Conservation (phyloP, 2,329 filamentous ascomycete genomes). For the Fusarium sp. region DNA sequence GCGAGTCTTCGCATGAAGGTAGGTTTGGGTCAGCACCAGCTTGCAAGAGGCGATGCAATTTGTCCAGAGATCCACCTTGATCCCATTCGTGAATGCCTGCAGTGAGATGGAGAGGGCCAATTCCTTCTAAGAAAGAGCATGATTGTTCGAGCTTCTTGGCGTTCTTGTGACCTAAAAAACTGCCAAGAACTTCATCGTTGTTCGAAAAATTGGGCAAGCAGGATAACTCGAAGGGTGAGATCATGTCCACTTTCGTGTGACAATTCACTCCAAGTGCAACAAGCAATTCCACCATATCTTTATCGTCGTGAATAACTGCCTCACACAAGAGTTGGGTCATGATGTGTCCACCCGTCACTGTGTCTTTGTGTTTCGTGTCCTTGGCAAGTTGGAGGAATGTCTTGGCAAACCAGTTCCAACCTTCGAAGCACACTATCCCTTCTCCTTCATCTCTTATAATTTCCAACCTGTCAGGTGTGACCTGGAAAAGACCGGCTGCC, state of each 20-base stretch:
- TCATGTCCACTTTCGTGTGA: not conserved
- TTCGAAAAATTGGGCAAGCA: not conserved
- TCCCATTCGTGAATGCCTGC: not conserved
- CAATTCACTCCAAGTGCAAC: not conserved
- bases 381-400: not conserved
- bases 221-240: constrained; percentile 13
- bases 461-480: not conserved
- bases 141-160: too few relatives aligned
- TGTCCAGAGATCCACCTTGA: not conserved
- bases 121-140: too few relatives aligned
- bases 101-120: not conserved
- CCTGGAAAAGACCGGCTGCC: not conserved
- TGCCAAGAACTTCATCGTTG: not conserved
- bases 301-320: constrained; percentile 2
- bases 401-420: not conserved
- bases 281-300: not conserved
- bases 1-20: not conserved
- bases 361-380: not conserved
- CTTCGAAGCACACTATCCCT: too few relatives aligned
- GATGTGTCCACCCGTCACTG: not conserved
- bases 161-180: not conserved
- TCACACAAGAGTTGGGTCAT: not conserved
- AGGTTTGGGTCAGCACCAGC: not conserved
- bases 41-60: not conserved
- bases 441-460: too few relatives aligned